Percentiles rank a stretch among this genome's conserved stretches.
These are phyloP conservation scores for Alternaria arborescens DNA, from an alignment of 2,329 filamentous ascomycete species.

Conservation along the genomic window DNA sequence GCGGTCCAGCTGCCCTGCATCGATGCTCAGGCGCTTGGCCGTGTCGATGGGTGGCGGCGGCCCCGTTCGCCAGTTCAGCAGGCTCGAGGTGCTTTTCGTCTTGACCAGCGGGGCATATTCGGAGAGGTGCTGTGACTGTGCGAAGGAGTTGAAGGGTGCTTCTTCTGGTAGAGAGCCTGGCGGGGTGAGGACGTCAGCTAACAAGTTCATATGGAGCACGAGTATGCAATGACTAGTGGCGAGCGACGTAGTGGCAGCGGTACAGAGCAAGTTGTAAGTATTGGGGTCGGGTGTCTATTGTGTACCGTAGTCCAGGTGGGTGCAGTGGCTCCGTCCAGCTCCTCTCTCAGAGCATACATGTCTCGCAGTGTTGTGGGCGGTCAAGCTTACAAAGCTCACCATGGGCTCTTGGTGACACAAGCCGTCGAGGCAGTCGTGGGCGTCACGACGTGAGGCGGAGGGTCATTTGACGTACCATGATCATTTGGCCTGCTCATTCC, in stretches of 20 bases:
- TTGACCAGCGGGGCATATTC: constrained; percentile 54
- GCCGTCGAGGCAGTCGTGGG: constrained; percentile 6
- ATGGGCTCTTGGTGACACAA: neutral
- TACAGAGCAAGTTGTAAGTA: neutral
- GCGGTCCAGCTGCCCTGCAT: constrained; percentile 73
- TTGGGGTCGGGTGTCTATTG: neutral
- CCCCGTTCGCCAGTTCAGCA: constrained; percentile 49
- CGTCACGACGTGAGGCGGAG: constrained; percentile 1
- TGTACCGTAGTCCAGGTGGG: constrained; percentile 2
- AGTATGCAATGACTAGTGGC: neutral
- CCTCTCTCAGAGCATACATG: constrained; percentile 8
- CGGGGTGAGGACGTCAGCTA: constrained; percentile 37
- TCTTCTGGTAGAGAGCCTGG: constrained; percentile 49
- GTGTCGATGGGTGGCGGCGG: constrained; percentile 61
- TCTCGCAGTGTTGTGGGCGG: constrained; percentile 5
- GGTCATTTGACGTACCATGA: constrained; percentile 46
- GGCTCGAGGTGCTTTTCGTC: constrained; percentile 60
- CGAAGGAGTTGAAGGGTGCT: constrained; percentile 33
- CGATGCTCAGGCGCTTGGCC: constrained; percentile 76
- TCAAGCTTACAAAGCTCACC: constrained; percentile 10
- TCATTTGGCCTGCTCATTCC: constrained; percentile 54
- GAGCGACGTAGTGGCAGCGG: neutral
- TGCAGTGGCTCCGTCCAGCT: neutral
- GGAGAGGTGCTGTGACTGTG: constrained; percentile 28
- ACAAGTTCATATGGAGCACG: constrained; percentile 29